Conservation (phyloP, 495 filamentous ascomycete genomes). For the Aspergillus nanangensis region DNA sequence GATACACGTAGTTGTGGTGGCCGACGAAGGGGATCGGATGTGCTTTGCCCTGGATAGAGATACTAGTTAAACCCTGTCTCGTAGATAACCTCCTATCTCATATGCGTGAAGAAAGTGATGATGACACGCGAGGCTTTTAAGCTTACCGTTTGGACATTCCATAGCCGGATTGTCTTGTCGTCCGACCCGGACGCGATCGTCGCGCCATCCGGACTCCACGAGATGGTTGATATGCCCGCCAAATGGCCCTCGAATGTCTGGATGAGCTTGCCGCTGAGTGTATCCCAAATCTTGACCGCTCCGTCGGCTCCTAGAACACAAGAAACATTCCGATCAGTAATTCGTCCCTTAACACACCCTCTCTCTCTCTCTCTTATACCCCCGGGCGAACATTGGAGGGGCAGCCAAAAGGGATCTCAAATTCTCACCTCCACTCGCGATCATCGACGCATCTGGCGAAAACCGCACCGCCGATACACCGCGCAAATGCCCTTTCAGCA, state of each 20-base stretch:
- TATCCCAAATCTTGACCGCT: slow-evolving; percentile 88
- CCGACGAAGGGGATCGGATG: slow-evolving; percentile 65
- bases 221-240: slow-evolving; percentile 82
- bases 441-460: slow-evolving; percentile 82
- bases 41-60: slow-evolving; percentile 51
- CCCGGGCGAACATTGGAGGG: too few relatives aligned
- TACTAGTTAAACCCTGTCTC: too few relatives aligned
- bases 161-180: slow-evolving; percentile 92
- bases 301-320: slow-evolving; percentile 66
- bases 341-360: background rate
- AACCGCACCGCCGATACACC: slow-evolving; percentile 85
- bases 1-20: slow-evolving; percentile 95
- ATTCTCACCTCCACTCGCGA: slow-evolving; percentile 75
- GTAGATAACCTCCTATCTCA: too few relatives aligned
- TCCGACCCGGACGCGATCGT: slow-evolving; percentile 88
- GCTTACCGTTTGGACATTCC: slow-evolving; percentile 75
- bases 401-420: background rate
- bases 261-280: slow-evolving; percentile 66
- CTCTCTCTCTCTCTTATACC: too few relatives aligned
- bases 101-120: too few relatives aligned
- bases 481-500: slow-evolving; percentile 69
- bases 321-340: background rate
- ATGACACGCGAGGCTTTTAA: too few relatives aligned
- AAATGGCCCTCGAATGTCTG: slow-evolving; percentile 92
- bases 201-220: slow-evolving; percentile 85